These are phyloP conservation scores for Zoysia matrella DNA, from an alignment of 202 grass and related monocot genomes.

Conservation along the genomic window DNA sequence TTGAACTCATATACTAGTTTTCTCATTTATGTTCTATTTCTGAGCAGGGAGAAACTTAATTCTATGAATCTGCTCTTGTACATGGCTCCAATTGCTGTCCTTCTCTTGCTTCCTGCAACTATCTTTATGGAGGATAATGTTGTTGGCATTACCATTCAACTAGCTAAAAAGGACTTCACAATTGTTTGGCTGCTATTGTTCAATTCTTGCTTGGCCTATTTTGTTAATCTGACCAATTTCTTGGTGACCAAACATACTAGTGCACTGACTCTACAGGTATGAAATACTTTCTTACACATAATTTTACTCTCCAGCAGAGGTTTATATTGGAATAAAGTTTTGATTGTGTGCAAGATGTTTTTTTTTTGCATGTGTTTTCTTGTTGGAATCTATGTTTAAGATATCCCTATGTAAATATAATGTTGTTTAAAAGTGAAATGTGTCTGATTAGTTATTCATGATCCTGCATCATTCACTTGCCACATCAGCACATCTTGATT, in stretches of 20 bases:
- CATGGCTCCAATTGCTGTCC: constrained; percentile 90
- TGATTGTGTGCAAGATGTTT: background rate
- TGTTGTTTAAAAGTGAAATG: background rate
- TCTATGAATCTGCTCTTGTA: constrained; percentile 93
- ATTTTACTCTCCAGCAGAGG: background rate
- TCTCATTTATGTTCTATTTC: constrained; percentile 35
- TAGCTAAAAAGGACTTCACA: constrained; percentile 76
- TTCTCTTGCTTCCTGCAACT: constrained; percentile 83
- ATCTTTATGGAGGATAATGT: constrained; percentile 95
- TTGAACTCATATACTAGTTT: constrained; percentile 19
- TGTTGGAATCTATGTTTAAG: constrained; percentile 15
- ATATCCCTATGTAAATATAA: constrained; percentile 9
- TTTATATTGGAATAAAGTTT: constrained; percentile 10
- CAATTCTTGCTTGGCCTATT: constrained; percentile 91
- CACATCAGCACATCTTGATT: constrained; percentile 5
- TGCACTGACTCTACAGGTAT: constrained; percentile 87
- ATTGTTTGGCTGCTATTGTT: constrained; percentile 91
- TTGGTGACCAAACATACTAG: constrained; percentile 95
- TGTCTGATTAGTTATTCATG: background rate
- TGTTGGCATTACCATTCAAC: constrained; percentile 74
- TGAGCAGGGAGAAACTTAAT: constrained; percentile 86
- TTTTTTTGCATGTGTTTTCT: constrained; percentile 4
- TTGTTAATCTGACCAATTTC: constrained; percentile 91
- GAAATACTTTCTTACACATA: constrained; percentile 28
- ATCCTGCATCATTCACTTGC: background rate